Evolutionary conservation across 805 yeast genomes (phyloP), one percentile per base, ranked within the genome.

Genomic region (Yarrowia keelungensis): DNA sequence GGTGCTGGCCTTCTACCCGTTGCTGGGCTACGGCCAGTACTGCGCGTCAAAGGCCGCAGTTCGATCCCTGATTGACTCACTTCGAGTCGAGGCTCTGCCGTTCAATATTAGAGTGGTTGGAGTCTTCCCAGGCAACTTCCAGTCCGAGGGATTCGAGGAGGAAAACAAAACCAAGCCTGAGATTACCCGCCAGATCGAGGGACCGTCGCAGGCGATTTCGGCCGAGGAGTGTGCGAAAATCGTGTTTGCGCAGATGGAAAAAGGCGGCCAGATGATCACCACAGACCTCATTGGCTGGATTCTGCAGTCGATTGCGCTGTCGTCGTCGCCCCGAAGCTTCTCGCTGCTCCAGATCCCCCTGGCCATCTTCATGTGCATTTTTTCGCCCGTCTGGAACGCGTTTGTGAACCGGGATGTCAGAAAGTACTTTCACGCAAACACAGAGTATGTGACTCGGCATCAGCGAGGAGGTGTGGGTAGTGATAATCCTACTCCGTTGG

Each of bases 221-320:
- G 88, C 90, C 9, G 87, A 84, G 16, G 81, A 81, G 54, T 92
- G 96, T 74, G 89, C 94, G 10, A 80, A 82, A 19, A 81, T 83
- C 9, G 83, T 95, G 1, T 73, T 91, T 15, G 78, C 79, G 68
- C 79, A 83, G 71, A 79, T 95, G 39, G 81, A 82, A 36, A 76
- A 78, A 16, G 98, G 98, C 0, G 83, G 87, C 67, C 88, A 89
- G 69, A 87, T 89, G 62, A 82, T 93, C 10, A 87, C 87, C 62
- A 94, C 98, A 0, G 99, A 95, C 77, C 79, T 85, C 16, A 84
- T 92, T 46, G 97, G 97, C 5, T 92, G 96, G 94, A 78, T 91
- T 1, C 79, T 95, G 49, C 87, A 87, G 73, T 81, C 87, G 54
- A 81, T 88, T 35, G 84, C 85, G 73, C 80, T 91, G 70, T 96